phyloP scores from a whole-genome alignment of 108 stramenopile species.

The Cylindrotheca fusiformis region DNA sequence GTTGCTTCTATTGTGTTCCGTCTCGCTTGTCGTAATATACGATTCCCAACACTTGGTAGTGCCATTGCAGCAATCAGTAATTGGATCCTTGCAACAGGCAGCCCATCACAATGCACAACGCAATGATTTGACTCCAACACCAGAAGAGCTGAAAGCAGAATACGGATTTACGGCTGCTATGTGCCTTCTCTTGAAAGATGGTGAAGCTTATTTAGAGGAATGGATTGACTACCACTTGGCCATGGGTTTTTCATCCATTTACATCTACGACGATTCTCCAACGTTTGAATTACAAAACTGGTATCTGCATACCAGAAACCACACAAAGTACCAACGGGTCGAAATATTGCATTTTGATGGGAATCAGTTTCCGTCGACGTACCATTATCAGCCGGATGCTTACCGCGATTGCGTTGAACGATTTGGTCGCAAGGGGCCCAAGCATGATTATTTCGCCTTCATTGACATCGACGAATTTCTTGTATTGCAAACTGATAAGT shows the following conservation, averaged over 20 bases:
- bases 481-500: neutral
- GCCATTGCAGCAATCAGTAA: no score
- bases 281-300: constrained; percentile 2
- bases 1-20: no score
- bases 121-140: no score
- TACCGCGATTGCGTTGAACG: neutral
- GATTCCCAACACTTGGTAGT: no score
- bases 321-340: constrained; percentile 7
- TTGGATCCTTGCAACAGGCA: no score
- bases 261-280: constrained; percentile 33
- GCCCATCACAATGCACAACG: no score
- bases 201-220: constrained; percentile 23
- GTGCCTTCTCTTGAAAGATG: constrained; percentile 23
- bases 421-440: neutral
- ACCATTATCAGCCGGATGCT: neutral
- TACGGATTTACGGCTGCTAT: constrained; percentile 25
- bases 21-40: no score
- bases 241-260: constrained; percentile 25
- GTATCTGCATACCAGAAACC: constrained; percentile 9
- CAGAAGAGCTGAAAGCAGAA: constrained; percentile 26
- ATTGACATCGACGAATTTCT: constrained; percentile 23
- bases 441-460: constrained; percentile 10
- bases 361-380: neutral
- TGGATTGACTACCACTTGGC: constrained; percentile 37
- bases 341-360: no score